Evolutionary conservation across 805 yeast genomes (phyloP), one percentile per base, ranked within the genome.

Genomic region (Blastobotrys chiropterorum): DNA sequence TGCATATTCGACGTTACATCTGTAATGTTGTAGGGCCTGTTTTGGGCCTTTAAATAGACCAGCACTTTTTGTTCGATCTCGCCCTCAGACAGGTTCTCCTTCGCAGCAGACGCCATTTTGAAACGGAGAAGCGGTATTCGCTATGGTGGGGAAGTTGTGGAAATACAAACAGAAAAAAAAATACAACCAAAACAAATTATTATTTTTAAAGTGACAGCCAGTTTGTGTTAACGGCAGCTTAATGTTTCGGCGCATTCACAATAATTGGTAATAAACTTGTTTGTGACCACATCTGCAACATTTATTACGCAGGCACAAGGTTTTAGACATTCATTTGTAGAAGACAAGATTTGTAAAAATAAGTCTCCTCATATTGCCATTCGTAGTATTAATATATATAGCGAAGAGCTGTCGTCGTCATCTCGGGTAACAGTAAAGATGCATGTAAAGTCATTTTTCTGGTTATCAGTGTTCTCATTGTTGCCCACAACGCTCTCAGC

Each of bases 1-100:
- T 52, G 49, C 31, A 52, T 50, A 46, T 52, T 52, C 22, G 45
- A 26, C 14, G 39, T 16, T 20, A 52, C 20, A 46, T 52, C 55
- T 13, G 46, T 38, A 20, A 40, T 38, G 15, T 47, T 46, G 46
- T 52, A 52, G 15, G 55, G 55, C 17, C 55, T 50, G 26, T 52
- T 52, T 22, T 52, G 53, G 21, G 13, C 44, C 17, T 17, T 16
- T 15, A 52, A 41, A 39, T 52, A 52, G 26, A 20, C 47, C 13
- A 52, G 46, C 8, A 52, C 31, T 11, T 41, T 38, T 40, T 49
- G 13, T 46, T 46, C 38, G 16, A 26, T 22, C 16, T n/a, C 48
- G 31, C 21, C 15, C 14, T 45, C 38, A 3, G 34, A 8, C 21
- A 46, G 17, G 22, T 14, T 38, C 17, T 38, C 17, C 17, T 38